Percentiles rank a stretch among this genome's conserved stretches.
Evolutionary conservation across 371 early-diverging fungal species (phyloP).

Genomic region (Mortierella sp.): DNA sequence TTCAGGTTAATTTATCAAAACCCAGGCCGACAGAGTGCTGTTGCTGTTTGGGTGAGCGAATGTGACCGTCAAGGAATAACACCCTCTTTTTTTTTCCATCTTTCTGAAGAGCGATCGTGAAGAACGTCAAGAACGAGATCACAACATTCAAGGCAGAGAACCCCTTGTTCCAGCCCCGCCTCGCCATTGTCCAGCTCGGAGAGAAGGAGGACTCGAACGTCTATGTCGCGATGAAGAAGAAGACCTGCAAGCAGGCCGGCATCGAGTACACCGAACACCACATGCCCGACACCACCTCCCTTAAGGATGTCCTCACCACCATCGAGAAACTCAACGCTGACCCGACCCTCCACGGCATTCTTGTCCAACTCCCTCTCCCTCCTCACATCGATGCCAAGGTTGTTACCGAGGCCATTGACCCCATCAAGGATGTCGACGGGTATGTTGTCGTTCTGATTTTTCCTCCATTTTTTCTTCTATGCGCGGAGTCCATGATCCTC

Average conservation of each 20-base stretch:
- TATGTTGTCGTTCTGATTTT: conserved; percentile 32
- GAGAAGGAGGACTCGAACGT: conserved; percentile 91
- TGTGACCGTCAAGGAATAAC: conserved; percentile 29
- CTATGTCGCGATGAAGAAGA: conserved; percentile 93
- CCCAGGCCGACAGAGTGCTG: neutral
- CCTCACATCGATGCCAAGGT: conserved; percentile 79
- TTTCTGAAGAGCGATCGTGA: conserved; percentile 69
- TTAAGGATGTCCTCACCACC: conserved; percentile 61
- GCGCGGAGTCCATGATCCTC: neutral
- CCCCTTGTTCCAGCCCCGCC: conserved; percentile 81
- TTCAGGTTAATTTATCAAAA: neutral
- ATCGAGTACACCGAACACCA: conserved; percentile 48
- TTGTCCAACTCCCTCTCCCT: conserved; percentile 98
- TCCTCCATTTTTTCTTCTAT: neutral
- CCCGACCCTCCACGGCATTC: conserved; percentile 86
- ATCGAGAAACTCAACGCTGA: conserved; percentile 83
- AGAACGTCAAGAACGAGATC: conserved; percentile 72
- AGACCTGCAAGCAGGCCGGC: conserved; percentile 80
- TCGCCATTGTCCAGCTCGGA: conserved; percentile 94
- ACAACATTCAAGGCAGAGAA: conserved; percentile 68
- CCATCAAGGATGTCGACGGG: conserved; percentile 97
- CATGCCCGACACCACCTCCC: conserved; percentile 27
- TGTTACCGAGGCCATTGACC: conserved; percentile 87
- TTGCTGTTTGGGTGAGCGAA: too few species aligned
- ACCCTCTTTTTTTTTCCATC: conserved; percentile 3